Percentiles rank a stretch among this genome's conserved stretches.
phyloP scores from a whole-genome alignment of 805 yeast genomes.

The Metschnikowia kunwiensis region DNA sequence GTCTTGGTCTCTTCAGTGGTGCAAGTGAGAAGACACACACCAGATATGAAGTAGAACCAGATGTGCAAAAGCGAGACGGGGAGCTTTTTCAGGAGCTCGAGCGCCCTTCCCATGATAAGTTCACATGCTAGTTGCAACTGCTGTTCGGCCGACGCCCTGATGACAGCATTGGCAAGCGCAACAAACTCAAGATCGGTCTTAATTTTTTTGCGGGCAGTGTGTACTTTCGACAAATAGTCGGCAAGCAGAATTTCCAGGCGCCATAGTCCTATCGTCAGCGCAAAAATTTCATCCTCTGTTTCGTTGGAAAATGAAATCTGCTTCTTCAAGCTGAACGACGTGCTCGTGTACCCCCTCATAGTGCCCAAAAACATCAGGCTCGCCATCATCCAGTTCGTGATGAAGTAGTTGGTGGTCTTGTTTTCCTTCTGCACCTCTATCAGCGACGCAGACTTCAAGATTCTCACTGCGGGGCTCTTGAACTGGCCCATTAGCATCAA shows the following conservation, averaged over 20 bases:
- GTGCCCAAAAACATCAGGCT: slow-evolving; percentile 12
- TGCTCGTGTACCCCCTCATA: slow-evolving; percentile 14
- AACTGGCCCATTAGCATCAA: slow-evolving; percentile 40
- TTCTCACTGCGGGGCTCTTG: slow-evolving; percentile 37
- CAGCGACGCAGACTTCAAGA: slow-evolving; percentile 24
- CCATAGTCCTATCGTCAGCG: slow-evolving; percentile 12
- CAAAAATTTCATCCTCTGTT: slow-evolving; percentile 6
- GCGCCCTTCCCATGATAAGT: slow-evolving; percentile 13
- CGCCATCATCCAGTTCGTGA: slow-evolving; percentile 10
- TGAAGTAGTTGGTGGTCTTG: slow-evolving; percentile 7
- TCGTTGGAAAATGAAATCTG: slow-evolving; percentile 8
- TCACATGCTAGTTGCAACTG: slow-evolving; percentile 19
- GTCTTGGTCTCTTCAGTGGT: slow-evolving; percentile 20
- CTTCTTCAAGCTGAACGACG: slow-evolving; percentile 11
- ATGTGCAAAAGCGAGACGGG: slow-evolving; percentile 24
- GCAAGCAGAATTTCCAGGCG: slow-evolving; percentile 6
- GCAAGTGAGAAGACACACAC: slow-evolving; percentile 19
- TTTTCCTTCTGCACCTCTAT: slow-evolving; percentile 6
- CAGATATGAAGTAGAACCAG: slow-evolving; percentile 22
- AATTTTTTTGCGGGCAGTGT: background rate
- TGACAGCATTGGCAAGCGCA: slow-evolving; percentile 15
- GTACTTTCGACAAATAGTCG: slow-evolving; percentile 7
- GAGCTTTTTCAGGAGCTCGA: slow-evolving; percentile 21
- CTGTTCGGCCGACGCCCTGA: slow-evolving; percentile 17
- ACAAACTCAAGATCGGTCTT: slow-evolving; percentile 17